These are phyloP conservation scores for Fusarium sp. DNA, from an alignment of 2,329 filamentous ascomycete species.

Conservation along the genomic window DNA sequence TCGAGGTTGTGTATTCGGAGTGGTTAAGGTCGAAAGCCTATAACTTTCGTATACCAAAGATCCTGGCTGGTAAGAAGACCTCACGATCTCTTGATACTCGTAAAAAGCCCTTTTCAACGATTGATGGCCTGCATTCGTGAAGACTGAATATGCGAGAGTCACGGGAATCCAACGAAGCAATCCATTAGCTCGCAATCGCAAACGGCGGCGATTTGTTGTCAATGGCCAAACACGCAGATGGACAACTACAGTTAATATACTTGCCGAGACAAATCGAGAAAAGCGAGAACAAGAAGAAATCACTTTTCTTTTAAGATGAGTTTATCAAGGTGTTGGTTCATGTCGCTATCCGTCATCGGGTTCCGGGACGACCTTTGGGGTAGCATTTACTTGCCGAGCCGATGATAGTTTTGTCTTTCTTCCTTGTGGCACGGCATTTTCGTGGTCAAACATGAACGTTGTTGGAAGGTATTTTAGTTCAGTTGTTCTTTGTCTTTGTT, in stretches of 20 bases:
- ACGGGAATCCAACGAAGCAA: constrained; percentile 14
- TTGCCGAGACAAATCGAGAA: background rate
- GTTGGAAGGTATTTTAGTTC: background rate
- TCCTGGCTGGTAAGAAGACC: background rate
- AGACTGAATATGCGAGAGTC: constrained; percentile 14
- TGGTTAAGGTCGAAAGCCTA: background rate
- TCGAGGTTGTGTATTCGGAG: background rate
- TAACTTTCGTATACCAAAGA: background rate
- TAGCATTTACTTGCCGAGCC: constrained; percentile 37
- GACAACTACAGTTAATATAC: background rate
- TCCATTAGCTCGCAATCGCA: constrained; percentile 22
- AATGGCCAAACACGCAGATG: constrained; percentile 1
- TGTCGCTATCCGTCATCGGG: constrained; percentile 31
- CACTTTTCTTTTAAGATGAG: background rate
- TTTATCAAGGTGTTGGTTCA: constrained; percentile 40
- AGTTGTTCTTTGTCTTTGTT: background rate
- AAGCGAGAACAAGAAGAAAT: background rate
- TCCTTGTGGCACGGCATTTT: constrained; percentile 18
- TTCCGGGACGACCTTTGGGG: constrained; percentile 22
- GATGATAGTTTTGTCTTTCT: constrained; percentile 15
- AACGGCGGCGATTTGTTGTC: constrained; percentile 26
- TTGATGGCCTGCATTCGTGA: constrained; percentile 24
- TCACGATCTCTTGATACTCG: constrained; percentile 3
- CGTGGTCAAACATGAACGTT: constrained; percentile 1
- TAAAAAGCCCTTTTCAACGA: background rate